Evolutionary conservation across 208 protist genomes (phyloP).

Genomic region (Eutreptiella sp.): DNA sequence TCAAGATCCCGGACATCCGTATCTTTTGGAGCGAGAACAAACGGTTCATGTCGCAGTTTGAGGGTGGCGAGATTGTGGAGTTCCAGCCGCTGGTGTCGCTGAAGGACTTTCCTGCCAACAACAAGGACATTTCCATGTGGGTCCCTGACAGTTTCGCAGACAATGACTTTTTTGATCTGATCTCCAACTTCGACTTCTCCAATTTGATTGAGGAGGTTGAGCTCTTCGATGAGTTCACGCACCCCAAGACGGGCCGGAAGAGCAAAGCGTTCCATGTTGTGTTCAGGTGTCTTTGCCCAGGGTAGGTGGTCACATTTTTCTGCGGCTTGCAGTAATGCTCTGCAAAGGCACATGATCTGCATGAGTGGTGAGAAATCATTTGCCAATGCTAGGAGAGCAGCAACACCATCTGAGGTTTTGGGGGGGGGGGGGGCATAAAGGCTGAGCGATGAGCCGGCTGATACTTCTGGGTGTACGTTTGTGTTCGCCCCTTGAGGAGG

Average conservation of each 20-base stretch:
- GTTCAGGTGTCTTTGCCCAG: too few relatives aligned
- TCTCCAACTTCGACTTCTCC: conserved; percentile 47
- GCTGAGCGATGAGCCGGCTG: too few relatives aligned
- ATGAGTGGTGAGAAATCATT: too few relatives aligned
- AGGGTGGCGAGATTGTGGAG: conserved; percentile 30
- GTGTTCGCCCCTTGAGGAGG: too few relatives aligned
- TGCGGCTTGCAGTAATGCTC: too few relatives aligned
- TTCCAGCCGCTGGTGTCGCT: conserved; percentile 63
- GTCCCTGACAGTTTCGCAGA: conserved; percentile 41
- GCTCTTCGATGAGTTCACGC: conserved; percentile 55
- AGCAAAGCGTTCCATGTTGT: too few relatives aligned
- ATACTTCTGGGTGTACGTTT: too few relatives aligned
- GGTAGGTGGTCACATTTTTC: too few relatives aligned
- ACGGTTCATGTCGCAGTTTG: conserved; percentile 47
- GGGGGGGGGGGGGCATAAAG: too few relatives aligned
- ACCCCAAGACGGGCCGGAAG: conserved; percentile 51
- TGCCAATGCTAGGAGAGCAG: too few relatives aligned
- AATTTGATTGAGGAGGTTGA: conserved; percentile 57
- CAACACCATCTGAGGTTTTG: too few relatives aligned
- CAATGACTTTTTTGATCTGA: conserved; percentile 67
- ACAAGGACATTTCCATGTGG: conserved; percentile 75
- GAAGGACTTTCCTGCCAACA: conserved; percentile 60
- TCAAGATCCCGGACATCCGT: conserved; percentile 76
- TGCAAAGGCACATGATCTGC: too few relatives aligned
- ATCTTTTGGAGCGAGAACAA: conserved; percentile 74